A percentile compares a stretch with the other conserved stretches of the same genome.
Conservation (phyloP, 805 yeast species). For the Cyberlindnera mycetangii region DNA sequence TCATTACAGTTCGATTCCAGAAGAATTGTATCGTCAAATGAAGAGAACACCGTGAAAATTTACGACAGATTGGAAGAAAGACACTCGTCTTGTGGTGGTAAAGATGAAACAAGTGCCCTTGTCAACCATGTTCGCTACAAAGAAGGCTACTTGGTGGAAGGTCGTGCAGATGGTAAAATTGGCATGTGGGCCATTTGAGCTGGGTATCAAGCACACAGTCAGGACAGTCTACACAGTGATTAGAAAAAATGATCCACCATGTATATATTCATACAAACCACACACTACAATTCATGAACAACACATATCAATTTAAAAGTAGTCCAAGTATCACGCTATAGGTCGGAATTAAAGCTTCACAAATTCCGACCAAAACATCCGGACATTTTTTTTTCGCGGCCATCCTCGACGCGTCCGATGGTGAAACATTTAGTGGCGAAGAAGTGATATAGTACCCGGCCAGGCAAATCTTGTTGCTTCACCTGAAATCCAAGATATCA, state of each 20-base stretch:
- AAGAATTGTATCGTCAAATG: conserved; percentile 52
- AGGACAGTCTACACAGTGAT: no score
- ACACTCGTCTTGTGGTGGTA: conserved; percentile 52
- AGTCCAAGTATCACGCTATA: neutral
- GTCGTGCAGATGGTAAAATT: conserved; percentile 55
- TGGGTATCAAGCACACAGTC: no score
- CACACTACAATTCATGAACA: no score
- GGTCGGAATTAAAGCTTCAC: neutral
- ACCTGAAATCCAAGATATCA: no score
- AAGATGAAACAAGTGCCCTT: conserved; percentile 28
- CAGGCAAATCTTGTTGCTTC: no score
- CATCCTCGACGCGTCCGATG: neutral
- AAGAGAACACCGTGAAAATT: conserved; percentile 48
- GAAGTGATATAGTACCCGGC: no score
- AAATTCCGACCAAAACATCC: neutral
- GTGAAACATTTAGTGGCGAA: neutral
- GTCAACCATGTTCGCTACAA: conserved; percentile 47
- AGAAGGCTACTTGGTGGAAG: conserved; percentile 67
- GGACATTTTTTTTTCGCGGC: neutral
- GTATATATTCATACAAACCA: no score
- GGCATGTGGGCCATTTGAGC: conserved; percentile 59
- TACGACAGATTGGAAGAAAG: conserved; percentile 53
- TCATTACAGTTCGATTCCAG: conserved; percentile 58
- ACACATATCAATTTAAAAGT: no score
- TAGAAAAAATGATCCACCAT: no score